Evolutionary conservation across 768 basidiomycete genomes (phyloP).

Genomic region (Panaeolus cyanescens): DNA sequence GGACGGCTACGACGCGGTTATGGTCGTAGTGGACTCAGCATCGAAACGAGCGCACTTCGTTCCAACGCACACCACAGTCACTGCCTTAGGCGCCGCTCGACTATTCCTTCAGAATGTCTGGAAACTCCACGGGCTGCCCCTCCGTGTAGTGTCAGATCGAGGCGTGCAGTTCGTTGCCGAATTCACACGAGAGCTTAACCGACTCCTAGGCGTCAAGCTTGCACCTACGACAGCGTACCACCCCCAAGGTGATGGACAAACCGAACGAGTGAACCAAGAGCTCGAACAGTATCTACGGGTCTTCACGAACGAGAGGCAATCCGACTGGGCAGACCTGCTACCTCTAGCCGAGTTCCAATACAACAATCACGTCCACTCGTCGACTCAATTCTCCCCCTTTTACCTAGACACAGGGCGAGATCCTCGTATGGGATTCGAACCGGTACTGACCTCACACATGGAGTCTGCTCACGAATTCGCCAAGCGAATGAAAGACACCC

Average conservation of each 20-base stretch:
- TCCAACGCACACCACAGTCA: too few species aligned
- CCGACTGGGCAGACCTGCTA: neutral
- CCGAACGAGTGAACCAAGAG: constrained; percentile 22
- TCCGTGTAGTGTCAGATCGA: too few species aligned
- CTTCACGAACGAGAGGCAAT: neutral
- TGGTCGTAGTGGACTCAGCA: constrained; percentile 25
- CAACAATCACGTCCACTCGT: too few species aligned
- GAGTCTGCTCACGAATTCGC: too few species aligned
- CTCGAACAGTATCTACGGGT: too few species aligned
- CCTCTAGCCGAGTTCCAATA: neutral
- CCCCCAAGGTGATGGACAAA: constrained; percentile 37
- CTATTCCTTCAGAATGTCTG: too few species aligned
- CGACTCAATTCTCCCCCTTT: neutral
- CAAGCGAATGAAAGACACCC: too few species aligned
- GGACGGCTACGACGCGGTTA: constrained; percentile 30
- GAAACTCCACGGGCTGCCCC: too few species aligned
- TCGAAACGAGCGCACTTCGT: constrained; percentile 19
- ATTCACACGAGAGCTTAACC: constrained; percentile 29
- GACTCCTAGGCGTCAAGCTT: constrained; percentile 25
- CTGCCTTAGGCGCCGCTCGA: too few species aligned
- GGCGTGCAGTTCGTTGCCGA: constrained; percentile 27
- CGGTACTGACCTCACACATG: too few species aligned
- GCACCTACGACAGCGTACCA: constrained; percentile 36
- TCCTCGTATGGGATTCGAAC: too few species aligned
- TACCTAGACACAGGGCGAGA: neutral